Evolutionary conservation across 192 early-diverging fungal species (phyloP).

Genomic region (Diversispora eburnea): DNA sequence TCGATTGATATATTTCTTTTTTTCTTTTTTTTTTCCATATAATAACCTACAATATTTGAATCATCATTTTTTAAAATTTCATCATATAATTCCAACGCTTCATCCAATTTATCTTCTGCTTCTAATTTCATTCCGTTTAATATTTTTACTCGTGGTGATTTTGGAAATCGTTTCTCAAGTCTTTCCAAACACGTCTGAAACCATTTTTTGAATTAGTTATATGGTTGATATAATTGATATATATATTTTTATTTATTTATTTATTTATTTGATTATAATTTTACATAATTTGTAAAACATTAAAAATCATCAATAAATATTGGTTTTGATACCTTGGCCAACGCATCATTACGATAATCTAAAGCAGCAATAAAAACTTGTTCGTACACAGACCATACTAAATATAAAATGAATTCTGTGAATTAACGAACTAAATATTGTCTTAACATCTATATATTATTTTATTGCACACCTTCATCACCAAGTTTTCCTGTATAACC

Average conservation of each 20-base stretch:
- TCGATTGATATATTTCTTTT: not conserved
- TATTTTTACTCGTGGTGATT: conserved; percentile 66
- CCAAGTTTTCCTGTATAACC: conserved; percentile 39
- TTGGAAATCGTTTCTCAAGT: conserved; percentile 62
- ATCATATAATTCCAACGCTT: conserved; percentile 70
- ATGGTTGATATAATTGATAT: not conserved
- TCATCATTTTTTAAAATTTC: conserved; percentile 73
- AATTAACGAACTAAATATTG: not conserved
- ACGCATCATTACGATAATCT: conserved; percentile 65
- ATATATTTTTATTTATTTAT: not conserved
- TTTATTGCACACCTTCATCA: conserved; percentile 37
- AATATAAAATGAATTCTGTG: not conserved
- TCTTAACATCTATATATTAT: not conserved
- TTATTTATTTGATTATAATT: not conserved
- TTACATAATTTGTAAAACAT: not conserved
- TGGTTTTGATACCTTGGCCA: conserved; percentile 50
- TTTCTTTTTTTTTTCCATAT: not conserved
- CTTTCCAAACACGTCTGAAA: conserved; percentile 56
- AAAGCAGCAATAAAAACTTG: conserved; percentile 78
- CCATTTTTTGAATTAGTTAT: no score
- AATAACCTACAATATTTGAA: conserved; percentile 61
- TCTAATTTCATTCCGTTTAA: conserved; percentile 80
- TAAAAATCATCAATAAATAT: not conserved
- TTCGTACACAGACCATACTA: conserved; percentile 75
- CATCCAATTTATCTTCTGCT: conserved; percentile 63